Percentiles rank a stretch among this genome's conserved stretches.
phyloP scores from a whole-genome alignment of 352 stramenopile species.

The Blastocystis sp. region DNA sequence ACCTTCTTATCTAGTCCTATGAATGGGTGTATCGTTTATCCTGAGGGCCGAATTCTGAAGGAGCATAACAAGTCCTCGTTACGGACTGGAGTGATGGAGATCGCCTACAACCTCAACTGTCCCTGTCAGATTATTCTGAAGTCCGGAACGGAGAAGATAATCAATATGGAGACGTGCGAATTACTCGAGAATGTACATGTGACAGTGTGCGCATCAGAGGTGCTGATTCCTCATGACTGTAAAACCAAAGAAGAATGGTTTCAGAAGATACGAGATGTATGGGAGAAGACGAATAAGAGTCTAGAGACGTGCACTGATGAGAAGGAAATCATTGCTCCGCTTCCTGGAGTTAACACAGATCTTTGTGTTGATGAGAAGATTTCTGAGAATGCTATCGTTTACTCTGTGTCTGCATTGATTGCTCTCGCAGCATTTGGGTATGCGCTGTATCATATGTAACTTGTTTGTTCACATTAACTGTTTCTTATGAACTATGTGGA shows the following conservation, averaged over 20 bases:
- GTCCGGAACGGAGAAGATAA: slow-evolving; percentile 21
- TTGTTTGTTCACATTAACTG: neutral
- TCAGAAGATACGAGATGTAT: neutral
- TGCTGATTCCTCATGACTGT: slow-evolving; percentile 52
- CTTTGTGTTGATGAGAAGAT: slow-evolving; percentile 47
- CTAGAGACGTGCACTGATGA: neutral
- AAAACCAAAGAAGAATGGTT: slow-evolving; percentile 62
- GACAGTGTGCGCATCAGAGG: slow-evolving; percentile 12
- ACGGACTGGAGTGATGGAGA: slow-evolving; percentile 58
- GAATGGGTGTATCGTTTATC: slow-evolving; percentile 55
- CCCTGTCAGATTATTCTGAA: slow-evolving; percentile 45
- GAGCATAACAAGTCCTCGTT: neutral
- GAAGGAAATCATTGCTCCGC: slow-evolving; percentile 46
- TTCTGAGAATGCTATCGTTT: neutral
- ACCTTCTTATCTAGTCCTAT: neutral
- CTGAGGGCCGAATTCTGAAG: slow-evolving; percentile 13
- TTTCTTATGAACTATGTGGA: neutral
- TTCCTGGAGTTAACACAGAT: slow-evolving; percentile 48
- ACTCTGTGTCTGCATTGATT: neutral
- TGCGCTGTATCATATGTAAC: slow-evolving; percentile 36
- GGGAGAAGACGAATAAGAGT: neutral
- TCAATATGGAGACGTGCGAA: neutral
- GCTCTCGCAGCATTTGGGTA: slow-evolving; percentile 9
- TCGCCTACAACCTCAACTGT: slow-evolving; percentile 62
- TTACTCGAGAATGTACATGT: slow-evolving; percentile 40